A percentile compares a stretch with the other conserved stretches of the same genome.
phyloP scores from a whole-genome alignment of 345 rosid species.

The Populus pruinosa region DNA sequence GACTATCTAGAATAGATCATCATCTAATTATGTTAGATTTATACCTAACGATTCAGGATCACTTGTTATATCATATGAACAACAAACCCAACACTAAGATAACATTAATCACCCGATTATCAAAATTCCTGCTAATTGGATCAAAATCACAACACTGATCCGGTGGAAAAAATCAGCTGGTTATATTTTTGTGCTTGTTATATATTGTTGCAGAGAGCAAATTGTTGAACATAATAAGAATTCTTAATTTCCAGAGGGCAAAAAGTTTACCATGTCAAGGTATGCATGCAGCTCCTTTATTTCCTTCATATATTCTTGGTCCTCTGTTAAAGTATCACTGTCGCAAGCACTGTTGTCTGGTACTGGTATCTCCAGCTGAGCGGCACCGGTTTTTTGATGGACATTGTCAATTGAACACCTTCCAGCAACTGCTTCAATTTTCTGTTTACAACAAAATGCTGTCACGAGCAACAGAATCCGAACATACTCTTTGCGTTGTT shows the following conservation, averaged over 20 bases:
- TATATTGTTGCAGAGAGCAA: neutral
- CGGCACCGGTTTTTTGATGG: neutral
- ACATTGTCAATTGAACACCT: neutral
- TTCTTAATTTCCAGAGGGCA: neutral
- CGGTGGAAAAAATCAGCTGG: no score
- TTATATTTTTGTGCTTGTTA: neutral
- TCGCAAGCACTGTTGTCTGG: neutral
- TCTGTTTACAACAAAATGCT: neutral
- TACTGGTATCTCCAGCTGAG: neutral
- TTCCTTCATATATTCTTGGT: constrained; percentile 13
- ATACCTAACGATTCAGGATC: no score
- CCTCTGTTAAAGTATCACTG: neutral
- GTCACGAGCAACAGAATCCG: neutral
- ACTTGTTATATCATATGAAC: neutral
- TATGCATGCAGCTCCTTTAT: constrained; percentile 32
- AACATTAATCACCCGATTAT: neutral
- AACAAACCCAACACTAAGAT: neutral
- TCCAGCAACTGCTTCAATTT: neutral
- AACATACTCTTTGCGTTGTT: neutral
- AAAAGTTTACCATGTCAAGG: constrained; percentile 30
- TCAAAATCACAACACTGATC: neutral
- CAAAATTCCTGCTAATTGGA: neutral
- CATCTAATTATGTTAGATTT: no score
- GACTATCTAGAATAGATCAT: no score
- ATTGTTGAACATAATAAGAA: neutral